Evolutionary conservation across 1,139 yeast genomes (phyloP).

Genomic region (Casaregolazyma suthepensis): DNA sequence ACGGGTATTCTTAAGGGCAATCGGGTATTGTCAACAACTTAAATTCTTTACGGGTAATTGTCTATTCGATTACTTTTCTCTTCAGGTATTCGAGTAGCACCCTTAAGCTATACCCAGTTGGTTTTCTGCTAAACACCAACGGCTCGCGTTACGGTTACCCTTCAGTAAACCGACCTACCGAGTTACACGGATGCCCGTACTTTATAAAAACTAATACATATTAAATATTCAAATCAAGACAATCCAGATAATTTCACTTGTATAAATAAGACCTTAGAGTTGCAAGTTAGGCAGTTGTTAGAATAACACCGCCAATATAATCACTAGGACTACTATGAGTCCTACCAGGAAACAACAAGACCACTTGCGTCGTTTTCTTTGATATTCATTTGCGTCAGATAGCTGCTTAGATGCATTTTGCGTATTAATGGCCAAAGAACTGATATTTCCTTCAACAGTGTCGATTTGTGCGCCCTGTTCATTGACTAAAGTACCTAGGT

Average conservation of each 20-base stretch:
- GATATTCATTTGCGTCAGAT: conserved; percentile 67
- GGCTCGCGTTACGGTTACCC: too few species aligned
- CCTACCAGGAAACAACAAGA: conserved; percentile 55
- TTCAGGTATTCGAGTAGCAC: too few species aligned
- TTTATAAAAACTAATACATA: neutral
- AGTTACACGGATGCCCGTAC: neutral
- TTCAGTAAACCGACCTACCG: too few species aligned
- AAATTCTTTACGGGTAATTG: too few species aligned
- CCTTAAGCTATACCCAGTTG: too few species aligned
- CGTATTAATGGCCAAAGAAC: conserved; percentile 58
- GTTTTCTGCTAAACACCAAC: too few species aligned
- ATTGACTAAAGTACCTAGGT: conserved; percentile 65
- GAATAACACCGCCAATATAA: conserved; percentile 28
- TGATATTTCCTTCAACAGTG: conserved; percentile 72
- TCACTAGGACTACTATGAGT: conserved; percentile 40
- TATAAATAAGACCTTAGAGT: neutral
- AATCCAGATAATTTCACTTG: too few species aligned
- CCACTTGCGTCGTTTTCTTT: conserved; percentile 64
- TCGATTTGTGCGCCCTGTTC: conserved; percentile 85
- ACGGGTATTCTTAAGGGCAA: too few species aligned
- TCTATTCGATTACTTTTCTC: too few species aligned
- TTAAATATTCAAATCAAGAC: neutral
- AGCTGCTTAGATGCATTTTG: conserved; percentile 68
- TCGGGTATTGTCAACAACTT: too few species aligned
- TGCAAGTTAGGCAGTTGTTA: neutral